These are phyloP conservation scores for Pyracantha coccinea DNA, from an alignment of 331 rosid species.

Conservation along the genomic window DNA sequence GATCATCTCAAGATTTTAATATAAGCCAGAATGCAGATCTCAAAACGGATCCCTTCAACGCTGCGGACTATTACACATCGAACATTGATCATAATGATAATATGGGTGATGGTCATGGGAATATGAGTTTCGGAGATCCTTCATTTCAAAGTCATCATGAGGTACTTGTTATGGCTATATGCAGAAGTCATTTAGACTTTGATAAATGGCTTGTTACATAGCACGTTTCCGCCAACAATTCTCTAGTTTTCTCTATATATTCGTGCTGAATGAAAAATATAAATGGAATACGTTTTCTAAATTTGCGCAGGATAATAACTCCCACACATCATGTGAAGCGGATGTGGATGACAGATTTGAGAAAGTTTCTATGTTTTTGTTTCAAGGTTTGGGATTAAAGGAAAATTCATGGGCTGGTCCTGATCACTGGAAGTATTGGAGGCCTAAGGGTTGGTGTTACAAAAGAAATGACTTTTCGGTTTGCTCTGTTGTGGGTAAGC, in stretches of 20 bases:
- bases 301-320: conserved; percentile 10
- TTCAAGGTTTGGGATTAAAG: conserved; percentile 14
- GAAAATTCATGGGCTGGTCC: conserved; percentile 23
- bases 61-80: not conserved
- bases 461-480: not conserved
- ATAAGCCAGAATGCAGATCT: not conserved
- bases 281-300: not conserved
- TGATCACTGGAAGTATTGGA: conserved; percentile 21
- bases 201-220: not conserved
- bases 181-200: not conserved
- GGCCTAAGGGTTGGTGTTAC: conserved; percentile 2
- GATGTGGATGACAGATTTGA: conserved; percentile 9
- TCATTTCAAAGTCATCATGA: conserved; percentile 1
- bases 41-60: not conserved
- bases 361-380: conserved; percentile 6
- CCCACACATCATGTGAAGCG: not conserved
- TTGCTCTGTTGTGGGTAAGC: not conserved
- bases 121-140: not conserved
- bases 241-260: not conserved
- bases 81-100: not conserved
- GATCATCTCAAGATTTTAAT: conserved; percentile 6
- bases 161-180: not conserved
- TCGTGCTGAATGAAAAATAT: not conserved
- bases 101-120: not conserved
- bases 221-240: not conserved